Evolutionary conservation across 2,329 filamentous ascomycete genomes (phyloP).

Genomic region (Cercospora zeina): DNA sequence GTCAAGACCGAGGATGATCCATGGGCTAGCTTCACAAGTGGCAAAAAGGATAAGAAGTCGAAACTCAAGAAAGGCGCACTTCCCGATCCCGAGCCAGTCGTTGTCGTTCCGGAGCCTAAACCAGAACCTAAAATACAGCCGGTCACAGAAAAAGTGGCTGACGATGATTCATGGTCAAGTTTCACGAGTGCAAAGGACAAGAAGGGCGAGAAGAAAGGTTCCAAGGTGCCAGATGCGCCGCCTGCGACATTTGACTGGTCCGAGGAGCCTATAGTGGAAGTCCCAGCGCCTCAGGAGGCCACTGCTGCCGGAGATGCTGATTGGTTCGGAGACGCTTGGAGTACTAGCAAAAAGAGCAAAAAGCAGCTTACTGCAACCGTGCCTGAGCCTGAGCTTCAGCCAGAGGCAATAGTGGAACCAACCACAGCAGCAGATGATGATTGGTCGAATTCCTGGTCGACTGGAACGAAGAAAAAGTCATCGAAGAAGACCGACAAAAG

Average conservation of each 20-base stretch:
- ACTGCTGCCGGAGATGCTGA: conserved; percentile 47
- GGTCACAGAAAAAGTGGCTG: conserved; percentile 42
- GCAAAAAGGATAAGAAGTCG: conserved; percentile 47
- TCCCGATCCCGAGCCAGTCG: conserved; percentile 39
- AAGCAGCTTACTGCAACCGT: conserved; percentile 34
- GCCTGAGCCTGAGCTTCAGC: conserved; percentile 35
- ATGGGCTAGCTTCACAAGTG: conserved; percentile 36
- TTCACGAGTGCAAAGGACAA: conserved; percentile 46
- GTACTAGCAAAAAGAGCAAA: conserved; percentile 55
- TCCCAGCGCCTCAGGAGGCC: conserved; percentile 29
- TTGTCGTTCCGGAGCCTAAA: conserved; percentile 41
- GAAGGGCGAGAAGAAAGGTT: conserved; percentile 54
- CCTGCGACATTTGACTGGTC: conserved; percentile 40
- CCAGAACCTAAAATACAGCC: conserved; percentile 42
- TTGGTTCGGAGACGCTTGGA: conserved; percentile 58
- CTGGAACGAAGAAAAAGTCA: conserved; percentile 57
- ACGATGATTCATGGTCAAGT: conserved; percentile 42
- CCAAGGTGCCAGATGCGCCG: conserved; percentile 30
- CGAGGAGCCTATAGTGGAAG: conserved; percentile 31
- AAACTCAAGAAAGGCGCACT: conserved; percentile 43
- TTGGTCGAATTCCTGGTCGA: conserved; percentile 57
- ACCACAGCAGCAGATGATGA: conserved; percentile 49
- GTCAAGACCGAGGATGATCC: conserved; percentile 38
- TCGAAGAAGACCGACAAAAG: conserved; percentile 49
- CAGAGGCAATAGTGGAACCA: conserved; percentile 54